Percentiles rank a stretch among this genome's conserved stretches.
Evolutionary conservation across 805 yeast genomes (phyloP).

Genomic region (Saturnispora sanitii): DNA sequence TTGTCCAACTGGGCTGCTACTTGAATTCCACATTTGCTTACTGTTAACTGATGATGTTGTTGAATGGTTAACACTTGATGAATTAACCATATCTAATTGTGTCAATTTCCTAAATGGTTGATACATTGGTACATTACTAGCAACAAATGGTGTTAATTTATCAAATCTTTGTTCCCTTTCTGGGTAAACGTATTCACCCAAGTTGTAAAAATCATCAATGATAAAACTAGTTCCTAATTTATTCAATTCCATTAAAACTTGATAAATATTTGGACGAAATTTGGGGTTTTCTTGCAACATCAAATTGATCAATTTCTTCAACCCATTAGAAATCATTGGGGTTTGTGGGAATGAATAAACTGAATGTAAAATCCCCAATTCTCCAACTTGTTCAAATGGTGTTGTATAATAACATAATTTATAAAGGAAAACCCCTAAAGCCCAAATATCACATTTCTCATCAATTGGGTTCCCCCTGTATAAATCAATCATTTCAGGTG

Average conservation of each 20-base stretch:
- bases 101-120: constrained; percentile 25
- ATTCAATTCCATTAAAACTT: constrained; percentile 57
- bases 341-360: constrained; percentile 63
- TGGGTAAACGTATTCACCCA: constrained; percentile 24
- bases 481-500: constrained; percentile 94
- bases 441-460: constrained; percentile 94
- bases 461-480: constrained; percentile 77
- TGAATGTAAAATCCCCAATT: constrained; percentile 78
- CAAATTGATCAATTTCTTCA: constrained; percentile 66
- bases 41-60: too few relatives aligned
- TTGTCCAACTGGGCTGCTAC: too few relatives aligned
- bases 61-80: too few relatives aligned
- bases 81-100: not conserved
- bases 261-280: constrained; percentile 79
- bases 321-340: constrained; percentile 61
- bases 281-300: constrained; percentile 78
- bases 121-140: constrained; percentile 23
- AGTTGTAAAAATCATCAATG: constrained; percentile 32
- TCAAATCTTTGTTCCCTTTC: constrained; percentile 21
- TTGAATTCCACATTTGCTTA: too few relatives aligned
- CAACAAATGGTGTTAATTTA: constrained; percentile 23
- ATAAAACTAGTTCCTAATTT: constrained; percentile 34
- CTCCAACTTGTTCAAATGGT: constrained; percentile 86
- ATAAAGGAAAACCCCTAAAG: constrained; percentile 83
- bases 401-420: constrained; percentile 88